Conservation (phyloP, 495 filamentous ascomycete genomes). For the Tuber calosporum region DNA sequence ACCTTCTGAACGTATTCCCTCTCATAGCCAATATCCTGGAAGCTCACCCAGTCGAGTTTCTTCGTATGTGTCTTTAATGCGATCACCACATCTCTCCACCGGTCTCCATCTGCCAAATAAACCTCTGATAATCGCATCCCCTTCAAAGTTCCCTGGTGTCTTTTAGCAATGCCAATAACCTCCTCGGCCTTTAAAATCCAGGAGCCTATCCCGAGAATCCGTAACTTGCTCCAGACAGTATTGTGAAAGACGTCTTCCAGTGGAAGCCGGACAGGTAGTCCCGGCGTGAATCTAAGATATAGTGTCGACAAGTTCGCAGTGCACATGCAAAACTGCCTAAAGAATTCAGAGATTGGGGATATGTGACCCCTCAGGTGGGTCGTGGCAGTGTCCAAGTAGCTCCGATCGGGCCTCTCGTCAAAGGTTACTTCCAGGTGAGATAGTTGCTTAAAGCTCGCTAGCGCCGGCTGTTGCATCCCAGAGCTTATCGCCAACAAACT, state of each 20-base stretch:
- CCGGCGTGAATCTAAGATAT: conserved; percentile 40
- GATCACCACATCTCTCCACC: conserved; percentile 37
- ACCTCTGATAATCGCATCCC: conserved; percentile 38
- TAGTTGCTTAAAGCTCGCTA: conserved; percentile 31
- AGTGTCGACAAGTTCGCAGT: conserved; percentile 37
- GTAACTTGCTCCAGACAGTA: conserved; percentile 35
- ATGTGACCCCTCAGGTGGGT: conserved; percentile 39
- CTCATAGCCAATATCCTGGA: conserved; percentile 39
- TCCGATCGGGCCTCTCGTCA: conserved; percentile 40
- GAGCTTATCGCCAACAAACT: conserved; percentile 37
- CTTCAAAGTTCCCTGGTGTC: conserved; percentile 36
- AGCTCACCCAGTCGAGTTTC: conserved; percentile 37
- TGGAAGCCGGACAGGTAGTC: conserved; percentile 38
- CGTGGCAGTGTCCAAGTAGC: conserved; percentile 35
- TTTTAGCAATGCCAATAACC: conserved; percentile 33
- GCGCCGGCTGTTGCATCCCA: conserved; percentile 22
- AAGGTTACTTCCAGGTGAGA: conserved; percentile 40
- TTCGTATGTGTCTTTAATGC: conserved; percentile 31
- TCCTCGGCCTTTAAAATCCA: conserved; percentile 39
- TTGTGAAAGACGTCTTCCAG: conserved; percentile 40
- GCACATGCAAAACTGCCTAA: conserved; percentile 32
- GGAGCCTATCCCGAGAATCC: conserved; percentile 39
- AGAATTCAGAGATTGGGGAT: conserved; percentile 38
- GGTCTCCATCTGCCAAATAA: conserved; percentile 36
- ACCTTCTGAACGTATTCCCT: conserved; percentile 33